phyloP scores from a whole-genome alignment of 2,329 filamentous ascomycete genomes.

The Thermothelomyces thermophilus region DNA sequence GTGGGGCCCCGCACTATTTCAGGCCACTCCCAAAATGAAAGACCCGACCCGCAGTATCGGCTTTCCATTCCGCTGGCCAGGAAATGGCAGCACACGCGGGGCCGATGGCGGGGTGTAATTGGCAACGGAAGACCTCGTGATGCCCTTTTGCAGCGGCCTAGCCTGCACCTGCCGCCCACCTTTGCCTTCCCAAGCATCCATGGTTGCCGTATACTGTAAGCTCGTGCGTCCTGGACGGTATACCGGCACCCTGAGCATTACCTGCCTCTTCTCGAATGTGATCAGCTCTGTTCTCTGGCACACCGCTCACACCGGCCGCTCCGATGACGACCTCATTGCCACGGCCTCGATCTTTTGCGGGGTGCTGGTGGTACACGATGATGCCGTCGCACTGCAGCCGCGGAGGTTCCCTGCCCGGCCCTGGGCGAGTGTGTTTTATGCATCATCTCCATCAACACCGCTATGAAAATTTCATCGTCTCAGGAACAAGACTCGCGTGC shows the following conservation, averaged over 20 bases:
- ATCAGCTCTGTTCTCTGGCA: no score
- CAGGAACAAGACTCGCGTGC: not conserved
- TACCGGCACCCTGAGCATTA: not conserved
- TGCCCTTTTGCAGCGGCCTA: slow-evolving; percentile 14
- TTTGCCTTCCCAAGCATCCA: not conserved
- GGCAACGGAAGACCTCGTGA: slow-evolving; percentile 17
- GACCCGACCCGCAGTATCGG: no score
- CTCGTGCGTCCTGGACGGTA: not conserved
- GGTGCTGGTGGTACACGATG: no score
- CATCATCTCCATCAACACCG: no score
- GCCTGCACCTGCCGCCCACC: not conserved
- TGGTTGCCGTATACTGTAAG: not conserved
- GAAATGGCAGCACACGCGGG: slow-evolving; percentile 1
- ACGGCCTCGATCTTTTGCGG: not conserved
- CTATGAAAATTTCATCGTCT: slow-evolving; percentile 1
- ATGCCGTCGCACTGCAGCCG: slow-evolving; percentile 22
- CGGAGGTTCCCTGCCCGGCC: slow-evolving; percentile 14
- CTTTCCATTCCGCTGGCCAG: slow-evolving; percentile 11
- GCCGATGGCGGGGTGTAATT: slow-evolving; percentile 6
- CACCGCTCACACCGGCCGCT: slow-evolving; percentile 1
- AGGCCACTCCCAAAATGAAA: no score
- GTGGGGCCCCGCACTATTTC: no score
- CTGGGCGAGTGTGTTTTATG: not conserved
- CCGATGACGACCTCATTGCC: not conserved
- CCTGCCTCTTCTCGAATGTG: not conserved